These are phyloP conservation scores for Acacia concinna DNA, from an alignment of 331 rosid species.

Conservation along the genomic window DNA sequence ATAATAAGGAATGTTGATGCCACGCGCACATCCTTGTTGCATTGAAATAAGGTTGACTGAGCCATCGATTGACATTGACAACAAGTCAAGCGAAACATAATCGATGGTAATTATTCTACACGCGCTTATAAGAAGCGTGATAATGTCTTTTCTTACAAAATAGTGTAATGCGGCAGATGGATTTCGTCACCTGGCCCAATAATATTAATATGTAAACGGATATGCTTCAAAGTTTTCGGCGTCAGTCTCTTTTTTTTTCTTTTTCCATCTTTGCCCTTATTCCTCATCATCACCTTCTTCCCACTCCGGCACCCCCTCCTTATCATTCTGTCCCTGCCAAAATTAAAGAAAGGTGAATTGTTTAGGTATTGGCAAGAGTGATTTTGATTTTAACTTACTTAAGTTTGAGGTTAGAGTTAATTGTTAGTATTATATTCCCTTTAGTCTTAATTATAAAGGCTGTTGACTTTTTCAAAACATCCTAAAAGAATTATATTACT, in stretches of 20 bases:
- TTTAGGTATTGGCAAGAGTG: too few relatives aligned
- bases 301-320: neutral
- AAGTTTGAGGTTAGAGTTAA: too few relatives aligned
- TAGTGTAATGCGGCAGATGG: slow-evolving; percentile 4
- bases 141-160: too few relatives aligned
- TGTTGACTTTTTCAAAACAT: too few relatives aligned
- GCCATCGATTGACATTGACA: neutral
- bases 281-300: neutral
- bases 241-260: neutral
- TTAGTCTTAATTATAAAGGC: too few relatives aligned
- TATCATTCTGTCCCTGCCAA: neutral
- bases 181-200: slow-evolving; percentile 6
- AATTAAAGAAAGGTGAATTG: neutral
- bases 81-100: neutral
- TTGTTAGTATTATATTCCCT: too few relatives aligned
- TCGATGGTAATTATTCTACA: neutral
- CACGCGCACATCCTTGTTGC: neutral
- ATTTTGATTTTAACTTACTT: too few relatives aligned
- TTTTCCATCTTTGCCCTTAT: neutral
- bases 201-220: neutral
- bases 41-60: neutral
- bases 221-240: neutral
- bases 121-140: neutral
- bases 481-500: too few relatives aligned
- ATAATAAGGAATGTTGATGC: too few relatives aligned